Evolutionary conservation across 495 filamentous ascomycete species (phyloP).

Genomic region (Aspergillus panamensis): DNA sequence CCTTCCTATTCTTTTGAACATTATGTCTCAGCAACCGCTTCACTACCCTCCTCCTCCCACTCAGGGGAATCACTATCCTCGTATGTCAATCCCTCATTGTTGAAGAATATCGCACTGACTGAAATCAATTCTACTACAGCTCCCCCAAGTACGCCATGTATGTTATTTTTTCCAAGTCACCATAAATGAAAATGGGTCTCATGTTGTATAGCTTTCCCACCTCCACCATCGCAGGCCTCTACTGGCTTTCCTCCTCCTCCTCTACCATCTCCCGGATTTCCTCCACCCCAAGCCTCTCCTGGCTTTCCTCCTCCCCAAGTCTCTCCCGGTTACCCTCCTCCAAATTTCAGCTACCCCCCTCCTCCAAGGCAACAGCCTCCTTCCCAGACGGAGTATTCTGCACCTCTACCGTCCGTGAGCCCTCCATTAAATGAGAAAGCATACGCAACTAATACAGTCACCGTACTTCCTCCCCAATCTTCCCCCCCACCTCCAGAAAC

Average conservation of each 20-base stretch:
- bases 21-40: conserved; percentile 15
- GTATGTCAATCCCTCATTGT: conserved; percentile 4
- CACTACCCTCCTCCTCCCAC: conserved; percentile 14
- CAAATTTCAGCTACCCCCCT: conserved; percentile 37
- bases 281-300: conserved; percentile 8
- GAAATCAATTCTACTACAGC: not conserved
- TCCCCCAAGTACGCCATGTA: conserved; percentile 10
- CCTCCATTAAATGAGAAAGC: conserved; percentile 23
- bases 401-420: conserved; percentile 16
- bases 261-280: conserved; percentile 10
- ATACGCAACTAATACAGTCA: conserved; percentile 19
- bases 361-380: conserved; percentile 29
- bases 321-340: conserved; percentile 28
- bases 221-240: conserved; percentile 10
- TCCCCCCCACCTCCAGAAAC: conserved; percentile 1
- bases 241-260: conserved; percentile 8
- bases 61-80: conserved; percentile 11
- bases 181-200: not conserved
- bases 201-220: conserved; percentile 12
- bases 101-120: not conserved
- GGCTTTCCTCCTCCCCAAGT: conserved; percentile 10
- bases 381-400: conserved; percentile 10
- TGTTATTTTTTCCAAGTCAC: not conserved
- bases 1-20: not conserved
- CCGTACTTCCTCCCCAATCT: conserved; percentile 1